Conservation (phyloP, 345 rosid species). For the Citropsis articulata region DNA sequence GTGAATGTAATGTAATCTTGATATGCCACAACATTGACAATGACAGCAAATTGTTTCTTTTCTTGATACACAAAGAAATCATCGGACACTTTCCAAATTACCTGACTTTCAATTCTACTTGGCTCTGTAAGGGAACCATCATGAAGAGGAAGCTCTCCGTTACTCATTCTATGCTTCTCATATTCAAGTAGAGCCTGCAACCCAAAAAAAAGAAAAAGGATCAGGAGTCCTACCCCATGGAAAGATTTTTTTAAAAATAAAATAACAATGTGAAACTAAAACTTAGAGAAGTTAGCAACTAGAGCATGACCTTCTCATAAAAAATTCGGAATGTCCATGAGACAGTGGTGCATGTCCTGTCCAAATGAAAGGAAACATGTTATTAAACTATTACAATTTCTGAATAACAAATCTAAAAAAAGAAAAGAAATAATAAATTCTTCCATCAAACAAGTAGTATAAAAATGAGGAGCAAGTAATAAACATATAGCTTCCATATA, state of each 20-base stretch:
- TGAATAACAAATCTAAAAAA: not conserved
- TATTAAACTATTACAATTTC: not conserved
- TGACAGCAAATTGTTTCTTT: not conserved
- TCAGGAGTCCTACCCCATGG: not conserved
- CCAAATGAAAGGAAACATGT: not conserved
- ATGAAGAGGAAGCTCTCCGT: conserved; percentile 45
- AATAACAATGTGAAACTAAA: not conserved
- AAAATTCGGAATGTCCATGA: conserved; percentile 74
- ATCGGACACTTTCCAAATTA: not conserved
- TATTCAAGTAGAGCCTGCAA: conserved; percentile 62
- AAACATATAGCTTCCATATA: not conserved
- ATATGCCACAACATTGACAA: not conserved
- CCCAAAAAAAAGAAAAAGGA: not conserved
- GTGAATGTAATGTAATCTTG: not conserved
- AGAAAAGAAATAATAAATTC: not conserved
- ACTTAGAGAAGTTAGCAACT: not conserved
- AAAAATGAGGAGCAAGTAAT: not conserved
- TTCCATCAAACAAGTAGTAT: not conserved
- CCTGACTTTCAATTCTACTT: conserved; percentile 52
- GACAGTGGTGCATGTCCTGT: conserved; percentile 75
- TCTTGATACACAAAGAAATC: not conserved
- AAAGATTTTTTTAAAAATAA: not conserved
- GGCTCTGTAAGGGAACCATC: conserved; percentile 36
- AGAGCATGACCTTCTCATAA: conserved; percentile 57
- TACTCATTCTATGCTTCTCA: conserved; percentile 54